These are phyloP conservation scores for Pistacia integerrima DNA, from an alignment of 345 rosid genomes.

Conservation along the genomic window DNA sequence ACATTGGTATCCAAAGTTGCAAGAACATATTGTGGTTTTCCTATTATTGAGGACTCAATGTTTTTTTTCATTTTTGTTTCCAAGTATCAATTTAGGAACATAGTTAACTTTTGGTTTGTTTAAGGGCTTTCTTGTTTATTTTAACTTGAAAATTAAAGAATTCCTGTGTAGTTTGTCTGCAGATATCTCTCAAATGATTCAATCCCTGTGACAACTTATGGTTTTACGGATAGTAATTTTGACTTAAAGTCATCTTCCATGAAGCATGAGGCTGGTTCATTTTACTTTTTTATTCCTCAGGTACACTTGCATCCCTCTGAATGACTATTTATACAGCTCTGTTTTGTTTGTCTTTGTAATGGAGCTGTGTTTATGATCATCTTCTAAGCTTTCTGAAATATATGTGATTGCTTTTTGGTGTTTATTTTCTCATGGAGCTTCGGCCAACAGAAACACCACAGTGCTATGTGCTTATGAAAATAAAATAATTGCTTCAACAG, in stretches of 20 bases:
- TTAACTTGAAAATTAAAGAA: conserved; percentile 34
- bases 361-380: conserved; percentile 7
- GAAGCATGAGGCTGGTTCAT: conserved; percentile 63
- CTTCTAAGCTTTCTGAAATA: background rate
- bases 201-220: conserved; percentile 56
- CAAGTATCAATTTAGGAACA: background rate
- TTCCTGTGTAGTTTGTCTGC: conserved; percentile 41
- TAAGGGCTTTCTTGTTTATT: conserved; percentile 1
- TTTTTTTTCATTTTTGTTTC: background rate
- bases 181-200: conserved; percentile 81
- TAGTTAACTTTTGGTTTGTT: background rate
- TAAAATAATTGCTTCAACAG: conserved; percentile 44
- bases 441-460: conserved; percentile 2
- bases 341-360: background rate
- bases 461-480: conserved; percentile 3
- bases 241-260: conserved; percentile 40
- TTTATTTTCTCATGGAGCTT: conserved; percentile 12
- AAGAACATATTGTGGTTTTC: background rate
- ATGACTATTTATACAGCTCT: background rate
- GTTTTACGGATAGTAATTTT: conserved; percentile 67
- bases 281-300: conserved; percentile 82
- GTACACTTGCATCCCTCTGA: conserved; percentile 37
- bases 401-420: conserved; percentile 4
- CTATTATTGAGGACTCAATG: background rate
- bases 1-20: background rate